Base-by-base conservation (phyloP, 108 stramenopile species). In the Cyclotella atomus region DNA sequence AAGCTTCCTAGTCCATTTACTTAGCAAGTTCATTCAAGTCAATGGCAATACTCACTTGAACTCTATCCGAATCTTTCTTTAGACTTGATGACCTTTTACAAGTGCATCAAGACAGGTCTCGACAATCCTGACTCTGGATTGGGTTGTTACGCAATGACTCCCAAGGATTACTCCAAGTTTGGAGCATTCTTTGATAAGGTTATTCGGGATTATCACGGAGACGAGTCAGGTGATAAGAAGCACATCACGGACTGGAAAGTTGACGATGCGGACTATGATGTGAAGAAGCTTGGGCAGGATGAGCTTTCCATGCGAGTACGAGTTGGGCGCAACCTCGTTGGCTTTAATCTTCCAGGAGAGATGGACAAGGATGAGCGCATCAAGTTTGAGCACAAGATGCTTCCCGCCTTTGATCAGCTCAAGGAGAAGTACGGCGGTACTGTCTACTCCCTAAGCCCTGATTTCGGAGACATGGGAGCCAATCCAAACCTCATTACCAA, bases 291-390 rank as follows among this genome's bases (percentile, higher is more conserved):
- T 35, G 79, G 83, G 1, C 62, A 74, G 33, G 62, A 73, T 20
- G 80, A 85, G 52, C 84, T 87, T n/a, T 87, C 86, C 3, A 84
- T 87, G 86, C 84, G 86, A 25, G 86, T 87, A 15, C 81, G 86
- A 46, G 82, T 83, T 24, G 86, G 86, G 16, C 69, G 86, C 15
- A 87, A 87, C 74, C 65, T 87, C 52, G 70, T 63, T 24, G 69
- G 68, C 33, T 87, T 83, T 65, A 84, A 84, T 49, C 84, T 87
- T 32, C 86, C 86, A n/a, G 86, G 84, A 27, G 49, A 71, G 36
- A 87, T 87, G 86, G 54, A 61, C 60, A 62, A 77, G 47, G 81
- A 66, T 20, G 77, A 87, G 66, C 81, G 86, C 60, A 75, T 84
- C 70, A 70, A 75, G 34, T 84, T 87, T 29, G 86, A 87, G 72